Percentiles rank a stretch among this genome's conserved stretches.
Evolutionary conservation across 495 filamentous ascomycete species (phyloP).

Genomic region (Cercophora samala): DNA sequence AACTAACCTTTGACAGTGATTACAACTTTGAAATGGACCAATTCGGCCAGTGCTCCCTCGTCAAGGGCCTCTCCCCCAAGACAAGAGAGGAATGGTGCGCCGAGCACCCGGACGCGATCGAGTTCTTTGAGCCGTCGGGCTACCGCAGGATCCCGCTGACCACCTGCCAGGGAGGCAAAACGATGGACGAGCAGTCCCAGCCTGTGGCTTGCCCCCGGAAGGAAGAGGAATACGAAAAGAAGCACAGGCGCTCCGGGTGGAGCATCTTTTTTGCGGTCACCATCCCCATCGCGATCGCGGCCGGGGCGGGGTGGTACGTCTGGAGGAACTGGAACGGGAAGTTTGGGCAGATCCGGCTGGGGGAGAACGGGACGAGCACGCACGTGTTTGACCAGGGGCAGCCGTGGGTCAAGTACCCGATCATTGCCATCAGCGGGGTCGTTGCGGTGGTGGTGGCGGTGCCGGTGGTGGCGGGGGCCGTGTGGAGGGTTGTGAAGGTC

Average conservation of each 20-base stretch:
- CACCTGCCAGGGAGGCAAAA: slow-evolving; percentile 71
- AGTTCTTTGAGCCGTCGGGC: slow-evolving; percentile 80
- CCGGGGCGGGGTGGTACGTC: slow-evolving; percentile 75
- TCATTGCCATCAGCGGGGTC: slow-evolving; percentile 58
- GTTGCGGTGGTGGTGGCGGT: slow-evolving; percentile 75
- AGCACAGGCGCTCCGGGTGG: slow-evolving; percentile 61
- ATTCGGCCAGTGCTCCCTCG: slow-evolving; percentile 72
- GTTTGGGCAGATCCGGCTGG: slow-evolving; percentile 85
- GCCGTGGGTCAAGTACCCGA: slow-evolving; percentile 70
- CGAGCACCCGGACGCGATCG: slow-evolving; percentile 58
- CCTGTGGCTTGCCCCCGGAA: slow-evolving; percentile 66
- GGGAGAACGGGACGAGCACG: slow-evolving; percentile 50
- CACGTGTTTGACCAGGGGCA: slow-evolving; percentile 56
- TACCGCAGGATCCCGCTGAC: slow-evolving; percentile 89
- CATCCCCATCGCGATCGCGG: slow-evolving; percentile 65
- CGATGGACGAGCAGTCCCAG: slow-evolving; percentile 61
- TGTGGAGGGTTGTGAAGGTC: slow-evolving; percentile 60
- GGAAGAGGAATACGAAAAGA: slow-evolving; percentile 70
- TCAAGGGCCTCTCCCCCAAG: slow-evolving; percentile 63
- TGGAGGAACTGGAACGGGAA: slow-evolving; percentile 83
- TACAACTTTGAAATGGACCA: slow-evolving; percentile 83
- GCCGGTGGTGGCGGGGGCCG: slow-evolving; percentile 62
- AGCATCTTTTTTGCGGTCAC: slow-evolving; percentile 86
- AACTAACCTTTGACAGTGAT: slow-evolving; percentile 55
- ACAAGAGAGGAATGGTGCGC: slow-evolving; percentile 63